Percentiles rank a stretch among this genome's conserved stretches.
phyloP scores from a whole-genome alignment of 1,284 basidiomycete genomes.

The Veloboletus limbatus region DNA sequence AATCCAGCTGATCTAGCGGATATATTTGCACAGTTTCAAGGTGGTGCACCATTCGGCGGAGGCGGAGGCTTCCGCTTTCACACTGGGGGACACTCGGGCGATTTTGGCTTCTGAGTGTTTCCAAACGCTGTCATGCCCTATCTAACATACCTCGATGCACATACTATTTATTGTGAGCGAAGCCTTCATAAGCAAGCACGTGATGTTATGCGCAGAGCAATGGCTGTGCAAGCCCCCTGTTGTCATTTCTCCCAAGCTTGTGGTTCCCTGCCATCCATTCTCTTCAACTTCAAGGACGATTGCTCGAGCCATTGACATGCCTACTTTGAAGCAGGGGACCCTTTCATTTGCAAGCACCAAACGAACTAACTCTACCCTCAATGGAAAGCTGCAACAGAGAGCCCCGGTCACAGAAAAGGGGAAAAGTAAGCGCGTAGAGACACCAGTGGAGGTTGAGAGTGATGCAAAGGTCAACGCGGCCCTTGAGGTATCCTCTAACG shows the following conservation, averaged over 20 bases:
- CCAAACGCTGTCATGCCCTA: too few species aligned
- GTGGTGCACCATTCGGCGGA: slow-evolving; percentile 31
- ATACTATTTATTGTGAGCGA: too few species aligned
- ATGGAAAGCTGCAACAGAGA: slow-evolving; percentile 34
- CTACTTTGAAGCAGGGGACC: slow-evolving; percentile 44
- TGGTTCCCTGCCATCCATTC: background rate
- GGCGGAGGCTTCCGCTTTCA: slow-evolving; percentile 31
- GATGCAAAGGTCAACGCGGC: background rate
- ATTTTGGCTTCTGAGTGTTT: too few species aligned
- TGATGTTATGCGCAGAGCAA: slow-evolving; percentile 1
- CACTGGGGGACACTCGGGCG: slow-evolving; percentile 9
- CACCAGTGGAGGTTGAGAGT: background rate
- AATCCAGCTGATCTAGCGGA: slow-evolving; percentile 53
- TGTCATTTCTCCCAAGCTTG: slow-evolving; percentile 2
- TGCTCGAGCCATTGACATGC: slow-evolving; percentile 5
- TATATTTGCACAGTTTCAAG: slow-evolving; percentile 63
- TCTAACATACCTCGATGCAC: too few species aligned
- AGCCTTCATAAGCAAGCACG: slow-evolving; percentile 6
- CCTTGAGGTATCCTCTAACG: slow-evolving; percentile 21
- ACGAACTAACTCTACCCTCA: slow-evolving; percentile 40
- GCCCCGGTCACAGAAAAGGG: slow-evolving; percentile 15
- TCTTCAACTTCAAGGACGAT: too few species aligned
- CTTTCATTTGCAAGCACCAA: slow-evolving; percentile 51
- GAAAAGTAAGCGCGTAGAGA: slow-evolving; percentile 9
- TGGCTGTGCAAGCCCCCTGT: slow-evolving; percentile 21